phyloP scores from a whole-genome alignment of 2,329 filamentous ascomycete genomes.

The Chalaropsis ovoidea region DNA sequence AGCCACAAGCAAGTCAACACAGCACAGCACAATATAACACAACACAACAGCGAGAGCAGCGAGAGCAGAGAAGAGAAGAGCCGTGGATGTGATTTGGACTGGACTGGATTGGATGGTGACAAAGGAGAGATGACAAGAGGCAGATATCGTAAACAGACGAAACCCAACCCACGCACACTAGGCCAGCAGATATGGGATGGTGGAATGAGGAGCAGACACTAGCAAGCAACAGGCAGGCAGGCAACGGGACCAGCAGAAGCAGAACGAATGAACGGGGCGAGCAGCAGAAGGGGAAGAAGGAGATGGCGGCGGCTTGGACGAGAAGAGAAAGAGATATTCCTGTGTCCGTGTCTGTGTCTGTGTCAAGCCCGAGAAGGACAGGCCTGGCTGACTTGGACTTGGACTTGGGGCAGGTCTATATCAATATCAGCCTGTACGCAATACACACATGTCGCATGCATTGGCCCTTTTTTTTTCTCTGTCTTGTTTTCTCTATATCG shows the following conservation, averaged over 20 bases:
- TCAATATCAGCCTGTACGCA: not conserved
- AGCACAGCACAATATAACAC: too few relatives aligned
- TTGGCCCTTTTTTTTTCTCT: not conserved
- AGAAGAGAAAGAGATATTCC: not conserved
- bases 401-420: not conserved
- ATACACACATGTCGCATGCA: not conserved
- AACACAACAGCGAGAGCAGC: too few relatives aligned
- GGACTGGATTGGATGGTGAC: too few relatives aligned
- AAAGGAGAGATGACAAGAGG: too few relatives aligned
- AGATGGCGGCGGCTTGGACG: not conserved
- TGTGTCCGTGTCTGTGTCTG: not conserved
- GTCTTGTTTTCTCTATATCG: not conserved
- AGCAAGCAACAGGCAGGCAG: slow-evolving; percentile 18
- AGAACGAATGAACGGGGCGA: slow-evolving; percentile 13
- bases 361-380: not conserved
- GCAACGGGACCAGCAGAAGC: slow-evolving; percentile 18
- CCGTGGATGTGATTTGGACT: too few relatives aligned
- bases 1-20: too few relatives aligned
- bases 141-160: too few relatives aligned
- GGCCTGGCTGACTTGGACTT: too few relatives aligned
- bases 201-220: slow-evolving; percentile 10
- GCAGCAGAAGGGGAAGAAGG: slow-evolving; percentile 18
- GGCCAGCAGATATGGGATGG: slow-evolving; percentile 2
- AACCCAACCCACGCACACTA: not conserved
- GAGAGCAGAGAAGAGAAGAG: too few relatives aligned